These are phyloP conservation scores for Urochloa ruziziensis DNA, from an alignment of 176 grass and related monocot species.

Conservation along the genomic window DNA sequence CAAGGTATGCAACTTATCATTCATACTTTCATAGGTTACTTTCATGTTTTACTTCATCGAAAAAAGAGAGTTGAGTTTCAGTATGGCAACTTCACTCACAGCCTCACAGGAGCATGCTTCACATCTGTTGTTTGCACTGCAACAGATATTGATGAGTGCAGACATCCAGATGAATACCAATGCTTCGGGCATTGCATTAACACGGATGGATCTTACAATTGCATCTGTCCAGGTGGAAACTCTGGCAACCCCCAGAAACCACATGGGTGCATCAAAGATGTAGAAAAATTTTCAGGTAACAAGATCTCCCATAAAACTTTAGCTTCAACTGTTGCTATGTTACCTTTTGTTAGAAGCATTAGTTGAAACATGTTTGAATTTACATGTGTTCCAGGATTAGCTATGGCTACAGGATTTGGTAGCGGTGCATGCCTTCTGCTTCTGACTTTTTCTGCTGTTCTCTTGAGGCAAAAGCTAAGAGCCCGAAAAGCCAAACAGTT, in stretches of 20 bases:
- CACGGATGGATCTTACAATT: not conserved
- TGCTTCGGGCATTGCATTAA: not conserved
- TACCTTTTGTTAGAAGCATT: not conserved
- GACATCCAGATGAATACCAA: not conserved
- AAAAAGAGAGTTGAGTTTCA: not conserved
- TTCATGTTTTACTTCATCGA: not conserved
- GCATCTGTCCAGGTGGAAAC: not conserved
- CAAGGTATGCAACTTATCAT: conserved; percentile 18
- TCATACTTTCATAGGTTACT: not conserved
- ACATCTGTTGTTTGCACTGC: not conserved
- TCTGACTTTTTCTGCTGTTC: not conserved
- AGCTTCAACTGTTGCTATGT: not conserved
- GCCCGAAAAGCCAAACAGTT: not conserved
- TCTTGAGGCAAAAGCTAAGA: conserved; percentile 28
- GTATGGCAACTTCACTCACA: not conserved
- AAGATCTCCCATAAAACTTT: not conserved
- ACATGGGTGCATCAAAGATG: not conserved
- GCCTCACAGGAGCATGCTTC: not conserved
- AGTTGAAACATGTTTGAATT: not conserved
- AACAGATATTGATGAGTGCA: not conserved
- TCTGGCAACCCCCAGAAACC: not conserved
- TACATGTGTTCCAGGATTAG: conserved; percentile 8
- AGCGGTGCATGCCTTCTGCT: conserved; percentile 1
- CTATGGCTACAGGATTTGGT: conserved; percentile 18
- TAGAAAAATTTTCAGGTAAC: not conserved